These are phyloP conservation scores for Coemansia sp. DNA, from an alignment of 192 early-diverging fungal species.

Conservation along the genomic window DNA sequence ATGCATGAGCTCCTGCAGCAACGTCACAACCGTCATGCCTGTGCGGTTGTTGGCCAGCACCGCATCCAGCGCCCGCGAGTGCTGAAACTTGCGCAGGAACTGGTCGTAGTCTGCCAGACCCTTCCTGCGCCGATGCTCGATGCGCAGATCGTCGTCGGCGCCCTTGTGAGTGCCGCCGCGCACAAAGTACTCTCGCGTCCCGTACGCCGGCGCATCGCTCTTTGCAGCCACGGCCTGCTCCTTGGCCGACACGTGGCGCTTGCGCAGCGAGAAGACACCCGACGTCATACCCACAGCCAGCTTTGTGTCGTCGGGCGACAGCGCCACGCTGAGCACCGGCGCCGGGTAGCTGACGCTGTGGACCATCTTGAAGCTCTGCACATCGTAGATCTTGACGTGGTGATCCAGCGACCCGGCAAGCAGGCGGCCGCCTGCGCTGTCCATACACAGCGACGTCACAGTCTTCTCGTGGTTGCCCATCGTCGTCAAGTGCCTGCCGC, in stretches of 20 bases:
- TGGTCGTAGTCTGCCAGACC: conserved; percentile 79
- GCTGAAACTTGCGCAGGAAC: conserved; percentile 81
- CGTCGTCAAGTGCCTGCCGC: conserved; percentile 71
- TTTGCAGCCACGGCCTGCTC: conserved; percentile 58
- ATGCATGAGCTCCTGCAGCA: conserved; percentile 89
- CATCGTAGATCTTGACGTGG: conserved; percentile 92
- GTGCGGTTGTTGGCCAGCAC: conserved; percentile 66
- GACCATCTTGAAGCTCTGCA: conserved; percentile 83
- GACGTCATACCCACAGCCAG: conserved; percentile 91
- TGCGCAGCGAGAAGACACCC: conserved; percentile 83
- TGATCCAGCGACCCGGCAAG: conserved; percentile 92
- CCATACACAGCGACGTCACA: conserved; percentile 85
- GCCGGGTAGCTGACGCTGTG: conserved; percentile 87
- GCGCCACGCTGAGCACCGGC: conserved; percentile 85
- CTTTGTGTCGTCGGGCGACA: conserved; percentile 88
- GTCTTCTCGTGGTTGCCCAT: conserved; percentile 96
- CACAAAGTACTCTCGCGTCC: conserved; percentile 71
- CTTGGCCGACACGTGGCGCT: conserved; percentile 74
- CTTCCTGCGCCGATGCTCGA: conserved; percentile 66
- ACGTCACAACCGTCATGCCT: conserved; percentile 65
- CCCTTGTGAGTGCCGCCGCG: conserved; percentile 61
- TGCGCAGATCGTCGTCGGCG: conserved; percentile 64
- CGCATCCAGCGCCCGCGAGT: conserved; percentile 86
- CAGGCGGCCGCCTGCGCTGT: conserved; percentile 72
- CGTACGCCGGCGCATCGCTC: conserved; percentile 52